A percentile compares a stretch with the other conserved stretches of the same genome.
Conservation (phyloP, 345 rosid species). For the Microthlaspi erraticum region DNA sequence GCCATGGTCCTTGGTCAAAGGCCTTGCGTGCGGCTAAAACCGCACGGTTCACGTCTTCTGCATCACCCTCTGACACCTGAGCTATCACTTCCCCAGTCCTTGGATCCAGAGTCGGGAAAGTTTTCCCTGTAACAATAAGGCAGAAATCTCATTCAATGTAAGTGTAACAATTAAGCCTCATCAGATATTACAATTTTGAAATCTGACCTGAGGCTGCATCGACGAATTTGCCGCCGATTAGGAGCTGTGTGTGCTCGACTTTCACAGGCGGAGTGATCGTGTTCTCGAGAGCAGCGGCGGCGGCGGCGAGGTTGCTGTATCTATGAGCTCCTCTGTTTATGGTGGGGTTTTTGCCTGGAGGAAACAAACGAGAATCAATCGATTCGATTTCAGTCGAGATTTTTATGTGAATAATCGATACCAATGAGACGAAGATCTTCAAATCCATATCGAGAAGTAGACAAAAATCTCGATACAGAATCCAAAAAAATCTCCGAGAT, state of each 20-base stretch:
- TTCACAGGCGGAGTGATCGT: constrained; percentile 67
- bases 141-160: background rate
- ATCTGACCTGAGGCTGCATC: constrained; percentile 85
- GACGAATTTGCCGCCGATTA: constrained; percentile 76
- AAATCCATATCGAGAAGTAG: background rate
- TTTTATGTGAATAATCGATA: background rate
- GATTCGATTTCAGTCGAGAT: background rate
- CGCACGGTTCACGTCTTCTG: constrained; percentile 48
- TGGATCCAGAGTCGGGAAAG: constrained; percentile 48
- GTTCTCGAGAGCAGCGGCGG: constrained; percentile 51
- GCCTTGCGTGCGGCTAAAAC: constrained; percentile 48
- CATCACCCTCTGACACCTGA: constrained; percentile 50
- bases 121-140: constrained; percentile 48
- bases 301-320: constrained; percentile 58
- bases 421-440: background rate
- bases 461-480: background rate
- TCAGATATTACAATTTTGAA: background rate
- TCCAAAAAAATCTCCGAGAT: constrained; percentile 7
- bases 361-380: constrained; percentile 14
- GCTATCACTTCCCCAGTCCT: constrained; percentile 48
- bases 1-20: constrained; percentile 51
- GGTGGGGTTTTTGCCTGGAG: constrained; percentile 53
- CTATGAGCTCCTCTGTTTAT: constrained; percentile 49
- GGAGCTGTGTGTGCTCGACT: constrained; percentile 64
- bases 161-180: background rate